A percentile compares a stretch with the other conserved stretches of the same genome.
phyloP scores from a whole-genome alignment of 768 basidiomycete genomes.

The Trametes cinnabarina region DNA sequence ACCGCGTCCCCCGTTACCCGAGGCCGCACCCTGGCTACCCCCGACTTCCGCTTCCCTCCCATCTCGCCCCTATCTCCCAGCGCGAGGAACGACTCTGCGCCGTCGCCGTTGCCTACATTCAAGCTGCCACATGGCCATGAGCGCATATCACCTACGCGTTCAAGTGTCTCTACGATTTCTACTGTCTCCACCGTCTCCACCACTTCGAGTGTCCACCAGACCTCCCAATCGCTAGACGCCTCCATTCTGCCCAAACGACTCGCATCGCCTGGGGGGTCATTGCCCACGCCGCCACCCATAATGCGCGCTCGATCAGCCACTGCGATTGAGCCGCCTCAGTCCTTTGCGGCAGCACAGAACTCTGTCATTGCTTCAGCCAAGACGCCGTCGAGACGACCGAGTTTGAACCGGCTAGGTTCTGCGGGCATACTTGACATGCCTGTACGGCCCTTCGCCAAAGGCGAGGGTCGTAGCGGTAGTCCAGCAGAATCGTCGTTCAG shows the following conservation, averaged over 20 bases:
- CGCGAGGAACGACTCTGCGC: not conserved
- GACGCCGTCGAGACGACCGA: conserved; percentile 30
- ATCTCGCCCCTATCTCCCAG: conserved; percentile 9
- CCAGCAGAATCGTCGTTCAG: conserved; percentile 32
- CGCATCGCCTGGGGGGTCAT: conserved; percentile 30
- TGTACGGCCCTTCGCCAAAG: conserved; percentile 43
- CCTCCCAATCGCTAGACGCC: conserved; percentile 56
- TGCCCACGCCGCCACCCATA: conserved; percentile 30
- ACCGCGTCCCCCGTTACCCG: conserved; percentile 33
- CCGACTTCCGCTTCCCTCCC: conserved; percentile 39
- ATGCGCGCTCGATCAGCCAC: conserved; percentile 37
- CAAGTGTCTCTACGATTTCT: conserved; percentile 29
- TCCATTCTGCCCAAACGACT: conserved; percentile 28
- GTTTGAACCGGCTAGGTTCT: conserved; percentile 48
- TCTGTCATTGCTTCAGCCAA: conserved; percentile 17
- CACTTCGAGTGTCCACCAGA: conserved; percentile 44
- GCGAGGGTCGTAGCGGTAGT: conserved; percentile 49
- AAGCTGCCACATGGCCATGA: conserved; percentile 18
- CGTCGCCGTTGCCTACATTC: conserved; percentile 19
- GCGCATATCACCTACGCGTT: conserved; percentile 35
- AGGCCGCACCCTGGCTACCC: conserved; percentile 24
- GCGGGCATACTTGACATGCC: conserved; percentile 56
- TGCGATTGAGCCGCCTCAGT: conserved; percentile 20
- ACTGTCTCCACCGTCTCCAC: conserved; percentile 28
- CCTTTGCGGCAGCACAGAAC: conserved; percentile 3